Percentiles rank a stretch among this genome's conserved stretches.
phyloP scores from a whole-genome alignment of 768 basidiomycete species.

The Leccinum boreale region DNA sequence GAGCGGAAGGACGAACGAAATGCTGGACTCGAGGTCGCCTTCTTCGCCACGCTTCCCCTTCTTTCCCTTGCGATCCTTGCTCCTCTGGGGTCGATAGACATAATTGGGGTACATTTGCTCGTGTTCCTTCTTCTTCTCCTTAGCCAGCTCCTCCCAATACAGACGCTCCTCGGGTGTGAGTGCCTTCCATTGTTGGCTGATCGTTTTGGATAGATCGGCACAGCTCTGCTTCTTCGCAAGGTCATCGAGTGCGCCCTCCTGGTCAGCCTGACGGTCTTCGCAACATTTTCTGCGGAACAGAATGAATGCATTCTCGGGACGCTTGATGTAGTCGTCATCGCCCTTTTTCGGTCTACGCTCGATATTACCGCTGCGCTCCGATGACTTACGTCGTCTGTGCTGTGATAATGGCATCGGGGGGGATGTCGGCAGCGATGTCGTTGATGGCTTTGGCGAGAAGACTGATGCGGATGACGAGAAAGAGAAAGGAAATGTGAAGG shows the following conservation, averaged over 20 bases:
- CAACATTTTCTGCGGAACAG: slow-evolving; percentile 78
- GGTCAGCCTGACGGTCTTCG: slow-evolving; percentile 60
- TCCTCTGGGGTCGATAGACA: slow-evolving; percentile 76
- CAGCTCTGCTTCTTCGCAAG: slow-evolving; percentile 70
- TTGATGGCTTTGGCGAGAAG: slow-evolving; percentile 35
- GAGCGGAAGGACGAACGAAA: too few species aligned
- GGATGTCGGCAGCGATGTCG: slow-evolving; percentile 31
- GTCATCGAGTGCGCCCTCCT: slow-evolving; percentile 41
- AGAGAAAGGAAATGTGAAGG: slow-evolving; percentile 41
- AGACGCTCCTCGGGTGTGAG: slow-evolving; percentile 62
- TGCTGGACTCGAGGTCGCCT: slow-evolving; percentile 33
- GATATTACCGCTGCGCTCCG: slow-evolving; percentile 39
- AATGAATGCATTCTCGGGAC: slow-evolving; percentile 83
- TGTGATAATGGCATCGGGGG: slow-evolving; percentile 28
- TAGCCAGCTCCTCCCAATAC: slow-evolving; percentile 74
- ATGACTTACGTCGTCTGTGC: slow-evolving; percentile 52
- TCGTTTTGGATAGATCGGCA: slow-evolving; percentile 77
- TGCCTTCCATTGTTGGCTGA: slow-evolving; percentile 77
- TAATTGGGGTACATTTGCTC: slow-evolving; percentile 72
- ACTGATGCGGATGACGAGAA: slow-evolving; percentile 40
- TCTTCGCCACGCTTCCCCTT: slow-evolving; percentile 39
- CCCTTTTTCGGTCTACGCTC: slow-evolving; percentile 59
- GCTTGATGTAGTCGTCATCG: slow-evolving; percentile 81
- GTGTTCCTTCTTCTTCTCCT: slow-evolving; percentile 79
- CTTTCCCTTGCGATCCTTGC: slow-evolving; percentile 45